Conservation (phyloP, 2,329 filamentous ascomycete genomes). For the Penicillium crustosum region DNA sequence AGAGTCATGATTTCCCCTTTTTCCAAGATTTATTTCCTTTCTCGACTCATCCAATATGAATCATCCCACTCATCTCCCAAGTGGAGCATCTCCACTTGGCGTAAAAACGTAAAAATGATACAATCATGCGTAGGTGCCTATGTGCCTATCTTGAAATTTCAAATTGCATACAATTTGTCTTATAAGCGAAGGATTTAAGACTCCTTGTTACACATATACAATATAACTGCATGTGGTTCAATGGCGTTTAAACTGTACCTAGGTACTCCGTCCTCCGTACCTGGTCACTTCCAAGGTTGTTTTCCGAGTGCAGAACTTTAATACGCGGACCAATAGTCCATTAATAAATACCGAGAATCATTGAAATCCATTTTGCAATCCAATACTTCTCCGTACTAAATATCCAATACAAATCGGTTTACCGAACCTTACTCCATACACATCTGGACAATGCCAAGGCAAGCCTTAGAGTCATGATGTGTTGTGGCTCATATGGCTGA, state of each 20-base stretch:
- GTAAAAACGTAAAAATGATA: neutral
- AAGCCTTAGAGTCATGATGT: neutral
- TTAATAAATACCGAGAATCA: neutral
- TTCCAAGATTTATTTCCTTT: neutral
- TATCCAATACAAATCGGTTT: neutral
- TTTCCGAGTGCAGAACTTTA: neutral
- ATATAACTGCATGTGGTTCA: neutral
- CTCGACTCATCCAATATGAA: neutral
- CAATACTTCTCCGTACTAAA: neutral
- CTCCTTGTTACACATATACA: neutral
- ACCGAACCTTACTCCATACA: neutral
- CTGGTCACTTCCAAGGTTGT: neutral
- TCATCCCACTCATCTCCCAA: neutral
- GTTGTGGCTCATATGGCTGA: constrained; percentile 5
- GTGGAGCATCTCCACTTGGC: constrained; percentile 1
- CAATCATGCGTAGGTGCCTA: neutral
- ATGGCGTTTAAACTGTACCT: neutral
- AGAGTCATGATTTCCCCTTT: neutral
- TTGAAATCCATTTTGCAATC: neutral
- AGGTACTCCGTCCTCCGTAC: neutral
- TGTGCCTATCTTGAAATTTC: neutral
- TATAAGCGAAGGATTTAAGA: neutral
- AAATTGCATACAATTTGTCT: neutral
- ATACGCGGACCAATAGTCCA: neutral
- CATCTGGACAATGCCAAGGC: neutral